These are phyloP conservation scores for Quercus robur DNA, from an alignment of 306 rosid species.

Conservation along the genomic window DNA sequence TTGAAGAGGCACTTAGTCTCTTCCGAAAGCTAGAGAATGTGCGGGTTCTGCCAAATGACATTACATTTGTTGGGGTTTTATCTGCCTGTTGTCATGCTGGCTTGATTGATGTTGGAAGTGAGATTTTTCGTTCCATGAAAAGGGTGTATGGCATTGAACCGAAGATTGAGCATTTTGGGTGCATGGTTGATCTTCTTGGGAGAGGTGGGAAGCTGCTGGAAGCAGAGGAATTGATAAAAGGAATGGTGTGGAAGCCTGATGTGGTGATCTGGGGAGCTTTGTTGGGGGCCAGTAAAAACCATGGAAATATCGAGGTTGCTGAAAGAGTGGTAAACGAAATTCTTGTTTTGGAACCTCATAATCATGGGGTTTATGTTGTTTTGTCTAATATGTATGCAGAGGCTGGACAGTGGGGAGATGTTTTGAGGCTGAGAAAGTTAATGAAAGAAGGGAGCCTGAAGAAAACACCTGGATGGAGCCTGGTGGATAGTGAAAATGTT, in stretches of 20 bases:
- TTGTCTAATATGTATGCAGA: slow-evolving; percentile 55
- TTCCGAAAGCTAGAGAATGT: slow-evolving; percentile 32
- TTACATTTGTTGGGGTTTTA: slow-evolving; percentile 41
- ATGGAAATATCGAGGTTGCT: slow-evolving; percentile 42
- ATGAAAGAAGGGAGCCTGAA: slow-evolving; percentile 47
- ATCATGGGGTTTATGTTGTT: slow-evolving; percentile 41
- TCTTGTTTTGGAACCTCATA: slow-evolving; percentile 40
- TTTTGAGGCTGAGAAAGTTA: slow-evolving; percentile 36
- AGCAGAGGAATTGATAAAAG: slow-evolving; percentile 34
- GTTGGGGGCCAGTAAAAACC: slow-evolving; percentile 41
- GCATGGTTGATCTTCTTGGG: slow-evolving; percentile 52
- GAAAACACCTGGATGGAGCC: slow-evolving; percentile 50
- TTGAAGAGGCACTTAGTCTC: slow-evolving; percentile 31
- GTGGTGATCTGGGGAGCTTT: slow-evolving; percentile 46
- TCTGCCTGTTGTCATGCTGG: slow-evolving; percentile 54
- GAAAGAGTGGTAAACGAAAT: slow-evolving; percentile 38
- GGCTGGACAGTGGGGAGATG: slow-evolving; percentile 50
- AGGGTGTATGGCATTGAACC: slow-evolving; percentile 37
- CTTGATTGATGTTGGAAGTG: slow-evolving; percentile 33
- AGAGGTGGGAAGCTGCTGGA: slow-evolving; percentile 36
- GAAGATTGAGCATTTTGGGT: slow-evolving; percentile 48
- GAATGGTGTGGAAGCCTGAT: slow-evolving; percentile 46
- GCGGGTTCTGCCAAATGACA: slow-evolving; percentile 32
- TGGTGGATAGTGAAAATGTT: slow-evolving; percentile 13
- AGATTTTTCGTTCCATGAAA: slow-evolving; percentile 34